Evolutionary conservation across 2,329 filamentous ascomycete species (phyloP), one percentile per base, ranked within the genome.

Genomic region (Eutypella sp.): DNA sequence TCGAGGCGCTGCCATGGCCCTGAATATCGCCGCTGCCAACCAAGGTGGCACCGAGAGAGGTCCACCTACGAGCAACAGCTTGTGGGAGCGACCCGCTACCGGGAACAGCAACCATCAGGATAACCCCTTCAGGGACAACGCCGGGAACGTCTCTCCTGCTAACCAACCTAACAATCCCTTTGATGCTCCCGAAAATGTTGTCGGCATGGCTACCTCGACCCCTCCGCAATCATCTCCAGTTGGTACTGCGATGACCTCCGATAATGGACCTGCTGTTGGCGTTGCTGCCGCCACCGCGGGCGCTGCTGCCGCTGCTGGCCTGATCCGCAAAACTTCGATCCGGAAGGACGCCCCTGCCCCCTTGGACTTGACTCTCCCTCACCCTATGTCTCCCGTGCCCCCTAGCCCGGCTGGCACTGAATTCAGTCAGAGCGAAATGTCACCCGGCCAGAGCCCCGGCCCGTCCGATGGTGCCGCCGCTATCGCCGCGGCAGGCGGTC

Each of bases 51-150:
- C 18, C 36, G 48, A 57, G 48, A 57, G 55, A 20, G 57, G 49
- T 47, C 59, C 57, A 10, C 57, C 65, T 15, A 62, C 60, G 24
- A 63, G 66, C 47, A 61, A 61, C 45, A 67, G 63, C 54, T 52
- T 70, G 16, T 76, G 74, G 70, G 76, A 79, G 47, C 72, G 76
- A 27, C 72, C 75, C 27, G 57, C 49, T 53, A 71, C 67, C 36
- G 59, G 57, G 55, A 64, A 60, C 52, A 74, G 72, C 63, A 68
- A 71, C 42, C 74, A 83, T 58, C 69, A 75, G 2, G 71, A 73
- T 48, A 89, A 93, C 62, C 89, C 88, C 18, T 93, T 93, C 64
- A 82, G 79, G 41, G 75, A 76, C 57, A 75, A 80, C 33, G 79
- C 53, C 8, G 58, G 82, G 63, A 72, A 65, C 44, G 48, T 33